A percentile compares a stretch with the other conserved stretches of the same genome.
Evolutionary conservation across 1,139 yeast species (phyloP).

Genomic region (Zygoascus hellenicus): DNA sequence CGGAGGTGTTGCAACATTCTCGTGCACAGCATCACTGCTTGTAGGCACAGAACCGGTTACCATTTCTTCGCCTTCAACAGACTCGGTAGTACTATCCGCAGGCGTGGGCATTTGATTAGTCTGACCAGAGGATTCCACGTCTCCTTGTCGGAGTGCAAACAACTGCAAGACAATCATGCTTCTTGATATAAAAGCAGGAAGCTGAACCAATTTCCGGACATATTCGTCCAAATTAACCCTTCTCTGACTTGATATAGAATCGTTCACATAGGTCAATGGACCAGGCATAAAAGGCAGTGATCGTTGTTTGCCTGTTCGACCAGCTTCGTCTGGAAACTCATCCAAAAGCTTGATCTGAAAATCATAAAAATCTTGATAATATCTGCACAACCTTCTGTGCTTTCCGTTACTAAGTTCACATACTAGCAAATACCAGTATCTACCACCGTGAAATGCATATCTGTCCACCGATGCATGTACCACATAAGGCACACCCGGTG

Average conservation of each 20-base stretch:
- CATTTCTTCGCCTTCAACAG: background rate
- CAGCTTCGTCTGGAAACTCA: conserved; percentile 88
- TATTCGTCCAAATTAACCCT: conserved; percentile 81
- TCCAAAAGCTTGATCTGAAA: conserved; percentile 81
- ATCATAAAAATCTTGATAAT: conserved; percentile 94
- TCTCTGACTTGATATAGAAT: conserved; percentile 77
- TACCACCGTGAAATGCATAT: conserved; percentile 75
- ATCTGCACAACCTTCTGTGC: conserved; percentile 70
- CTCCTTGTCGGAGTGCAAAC: conserved; percentile 66
- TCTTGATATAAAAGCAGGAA: conserved; percentile 74
- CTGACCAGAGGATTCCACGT: conserved; percentile 41
- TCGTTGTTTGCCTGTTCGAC: conserved; percentile 71
- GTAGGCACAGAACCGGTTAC: background rate
- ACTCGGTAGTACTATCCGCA: conserved; percentile 14
- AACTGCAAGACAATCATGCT: conserved; percentile 59
- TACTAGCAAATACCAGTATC: conserved; percentile 81
- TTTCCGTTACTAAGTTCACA: conserved; percentile 68
- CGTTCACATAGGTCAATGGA: conserved; percentile 88
- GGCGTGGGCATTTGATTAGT: conserved; percentile 40
- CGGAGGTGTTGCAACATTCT: conserved; percentile 3
- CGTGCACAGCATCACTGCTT: background rate
- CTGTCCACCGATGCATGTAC: conserved; percentile 72
- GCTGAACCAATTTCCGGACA: conserved; percentile 62
- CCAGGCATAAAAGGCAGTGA: conserved; percentile 95
- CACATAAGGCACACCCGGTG: conserved; percentile 21